Base-by-base conservation (phyloP, 768 basidiomycete genomes). In the Sistotremastrum niveocremeum region DNA sequence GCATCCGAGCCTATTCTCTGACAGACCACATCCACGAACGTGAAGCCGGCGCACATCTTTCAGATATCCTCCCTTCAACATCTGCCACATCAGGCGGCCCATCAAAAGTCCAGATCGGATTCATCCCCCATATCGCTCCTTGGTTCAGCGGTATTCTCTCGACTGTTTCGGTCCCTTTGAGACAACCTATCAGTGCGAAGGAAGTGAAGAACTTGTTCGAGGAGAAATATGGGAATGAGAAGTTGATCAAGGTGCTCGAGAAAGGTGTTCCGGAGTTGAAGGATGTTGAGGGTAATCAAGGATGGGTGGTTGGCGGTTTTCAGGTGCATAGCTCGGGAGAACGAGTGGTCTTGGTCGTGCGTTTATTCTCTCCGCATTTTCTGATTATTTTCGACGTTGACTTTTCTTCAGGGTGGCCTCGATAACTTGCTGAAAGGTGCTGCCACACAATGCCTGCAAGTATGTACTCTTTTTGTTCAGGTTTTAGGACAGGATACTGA, bases 11-110 rank as follows among this genome's bases (percentile, higher is more conserved):
- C 5, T 99, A 99, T 65, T 57, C 88, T 1, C 67, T 99, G 41
- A 99, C 95, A 9, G 91, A 93, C 62, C 95, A 99, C 65, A 95
- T 99, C 57, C 95, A 99, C 69, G 95, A 99, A 62, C 85, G 95
- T 39, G 95, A 99, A 64, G 88, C 93, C 0, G 79, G 81, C 3
- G 68, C 68, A 53, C 95, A 95, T 62, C 78, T 99, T 43, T 77
- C 84, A 6, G 62, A 61, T 3, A 73, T 88, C 34, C 64, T 81
- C 37, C 56, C 58, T 11, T 47, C 51, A 34, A 45, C 59, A 29
- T 52, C 52, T 39, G 36, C 46, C 5, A 42, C 47, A 4, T 8
- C 39, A 10, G 20, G 12, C 41, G 32, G 30, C 5, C 33, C 45
- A 10, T 34, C 8, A 8, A 35, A 34, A 6, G 54, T 82, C 45